Evolutionary conservation across 2,329 filamentous ascomycete genomes (phyloP).

Genomic region (Cercospora sp.): DNA sequence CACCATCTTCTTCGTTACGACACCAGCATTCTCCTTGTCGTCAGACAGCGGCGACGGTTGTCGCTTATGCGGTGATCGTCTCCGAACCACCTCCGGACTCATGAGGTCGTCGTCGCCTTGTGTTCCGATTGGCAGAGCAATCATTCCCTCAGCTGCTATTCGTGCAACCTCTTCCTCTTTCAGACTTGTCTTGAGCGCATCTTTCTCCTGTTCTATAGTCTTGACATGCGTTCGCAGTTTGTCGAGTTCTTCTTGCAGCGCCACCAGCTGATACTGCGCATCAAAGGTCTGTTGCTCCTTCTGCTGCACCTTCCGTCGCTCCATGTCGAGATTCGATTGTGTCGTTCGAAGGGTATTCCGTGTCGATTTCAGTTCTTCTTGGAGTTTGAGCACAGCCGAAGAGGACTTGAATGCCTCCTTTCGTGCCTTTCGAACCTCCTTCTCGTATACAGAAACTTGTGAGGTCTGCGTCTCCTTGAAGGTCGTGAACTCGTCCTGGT

Average conservation of each 20-base stretch:
- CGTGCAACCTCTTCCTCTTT: slow-evolving; percentile 72
- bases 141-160: slow-evolving; percentile 69
- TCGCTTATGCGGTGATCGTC: slow-evolving; percentile 39
- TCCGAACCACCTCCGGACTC: slow-evolving; percentile 51
- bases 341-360: slow-evolving; percentile 56
- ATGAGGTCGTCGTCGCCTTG: slow-evolving; percentile 59
- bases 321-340: slow-evolving; percentile 61
- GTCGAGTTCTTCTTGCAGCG: slow-evolving; percentile 66
- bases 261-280: slow-evolving; percentile 65
- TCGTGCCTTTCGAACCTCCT: slow-evolving; percentile 67
- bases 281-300: slow-evolving; percentile 70
- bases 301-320: slow-evolving; percentile 61
- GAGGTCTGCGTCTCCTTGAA: slow-evolving; percentile 60
- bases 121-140: slow-evolving; percentile 60
- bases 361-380: slow-evolving; percentile 69
- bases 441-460: slow-evolving; percentile 60
- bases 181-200: slow-evolving; percentile 69
- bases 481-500: slow-evolving; percentile 67
- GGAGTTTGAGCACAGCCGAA: slow-evolving; percentile 66
- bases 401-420: slow-evolving; percentile 77
- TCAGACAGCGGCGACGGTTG: slow-evolving; percentile 50
- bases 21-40: slow-evolving; percentile 48
- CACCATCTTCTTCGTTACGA: slow-evolving; percentile 47
- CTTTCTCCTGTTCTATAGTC: slow-evolving; percentile 70
- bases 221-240: slow-evolving; percentile 63